Evolutionary conservation across 768 basidiomycete genomes (phyloP), one percentile per base, ranked within the genome.

Genomic region (Suillus occidentalis): DNA sequence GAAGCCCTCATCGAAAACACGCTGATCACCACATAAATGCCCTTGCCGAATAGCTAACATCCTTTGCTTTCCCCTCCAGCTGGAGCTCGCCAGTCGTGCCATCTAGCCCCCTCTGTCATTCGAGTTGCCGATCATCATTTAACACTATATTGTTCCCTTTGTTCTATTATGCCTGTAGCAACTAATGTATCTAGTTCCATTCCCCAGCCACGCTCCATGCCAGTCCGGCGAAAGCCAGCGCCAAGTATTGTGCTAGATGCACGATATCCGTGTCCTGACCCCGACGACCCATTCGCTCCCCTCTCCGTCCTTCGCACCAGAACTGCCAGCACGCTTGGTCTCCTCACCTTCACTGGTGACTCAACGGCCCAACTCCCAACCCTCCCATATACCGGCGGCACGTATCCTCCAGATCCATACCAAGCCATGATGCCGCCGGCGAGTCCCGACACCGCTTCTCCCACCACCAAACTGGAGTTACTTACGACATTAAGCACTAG

Each of bases 231-330:
- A 63, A 89, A 89, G 70, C 87, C 85, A 6, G 78, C 86, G 4
- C 88, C 88, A 7, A 72, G 77, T 55, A 78, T 86, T 63, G 82
- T 83, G 59, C 73, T 82, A 69, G 80, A 83, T 12, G 71, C 80
- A 61, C 80, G 85, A 47, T 91, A 90, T 72, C 90, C 90, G 6
- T 75, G 79, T 2, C 88, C 89, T 37, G 90, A 91, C 75, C 89
- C 88, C 25, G 72, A 70, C 20, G 89, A 91, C 72, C 90, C 90
- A 2, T 90, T 90, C 67, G 89, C 87, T 6, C 85, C 90, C 0
- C 83, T 91, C 50, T 84, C 85, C 71, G 85, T 86, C 31, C 80
- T 91, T 34, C 85, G 90, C 59, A 84, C 81, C 65, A 83, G 88
- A 63, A 84, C 85, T 6, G 83, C 82, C 67, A 79, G 79, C 25